Evolutionary conservation across 805 yeast species (phyloP), one percentile per base, ranked within the genome.

Genomic region (Myxozyma nipponensis): DNA sequence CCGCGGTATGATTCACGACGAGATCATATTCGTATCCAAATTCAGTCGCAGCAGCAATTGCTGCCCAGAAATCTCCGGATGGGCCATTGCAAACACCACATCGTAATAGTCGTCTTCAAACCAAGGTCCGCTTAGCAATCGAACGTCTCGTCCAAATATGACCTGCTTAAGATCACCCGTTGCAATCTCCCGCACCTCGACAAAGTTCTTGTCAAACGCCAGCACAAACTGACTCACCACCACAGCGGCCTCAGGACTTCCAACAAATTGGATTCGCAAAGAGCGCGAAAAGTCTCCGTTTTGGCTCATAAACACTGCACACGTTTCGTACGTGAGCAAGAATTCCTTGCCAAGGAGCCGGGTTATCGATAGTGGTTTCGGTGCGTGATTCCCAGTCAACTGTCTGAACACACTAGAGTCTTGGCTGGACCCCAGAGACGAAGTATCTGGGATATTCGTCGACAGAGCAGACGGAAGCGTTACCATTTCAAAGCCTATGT

Each of bases 141-240:
- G 28, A 23, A 86, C 77, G 58, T 80, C 86, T 62, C 82, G 83
- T 21, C 91, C 91, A 2, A 81, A 76, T 37, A 87, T 73, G 3
- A 86, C 83, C 63, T 87, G 95, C 32, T 75, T 76, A 21, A 72
- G 58, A 34, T 64, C 63, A 5, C 69, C 66, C 2, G 52, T 76
- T 40, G 76, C 75, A 23, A 83, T 69, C 32, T 80, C 74, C 71
- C 89, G 80, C 2, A 87, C 73, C 62, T 87, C 95, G 6, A 86
- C 72, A 42, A 82, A 75, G 57, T 84, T 88, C 19, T 81, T 81
- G 38, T 83, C 79, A 25, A 80, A 74, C 3, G 84, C 64, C 5
- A 81, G 63, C 48, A 82, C 64, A 58, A 71, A 77, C 13, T 77
- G 78, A 34, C 71, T 71, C 41, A 72, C 70, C 17, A 77, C 65